phyloP scores from a whole-genome alignment of 2,329 filamentous ascomycete genomes.

The Sclerotiophoma versabilis region DNA sequence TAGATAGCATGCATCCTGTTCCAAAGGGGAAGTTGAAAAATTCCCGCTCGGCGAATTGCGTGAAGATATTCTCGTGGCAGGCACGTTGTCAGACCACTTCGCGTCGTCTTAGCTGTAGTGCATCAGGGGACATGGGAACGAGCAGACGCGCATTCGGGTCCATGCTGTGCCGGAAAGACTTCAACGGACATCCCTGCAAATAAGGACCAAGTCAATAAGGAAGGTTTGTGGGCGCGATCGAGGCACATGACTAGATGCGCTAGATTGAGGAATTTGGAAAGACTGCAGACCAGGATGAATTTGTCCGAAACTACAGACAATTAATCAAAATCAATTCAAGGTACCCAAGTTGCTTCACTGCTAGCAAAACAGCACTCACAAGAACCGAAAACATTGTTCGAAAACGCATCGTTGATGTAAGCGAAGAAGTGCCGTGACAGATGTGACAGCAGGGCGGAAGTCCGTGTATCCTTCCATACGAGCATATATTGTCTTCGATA shows the following conservation, averaged over 20 bases:
- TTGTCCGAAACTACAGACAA: neutral
- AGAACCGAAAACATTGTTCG: neutral
- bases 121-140: neutral
- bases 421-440: constrained; percentile 11
- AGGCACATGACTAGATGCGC: neutral
- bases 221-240: neutral
- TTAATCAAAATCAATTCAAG: neutral
- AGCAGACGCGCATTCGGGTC: neutral
- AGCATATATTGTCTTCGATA: neutral
- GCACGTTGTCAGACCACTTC: neutral
- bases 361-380: neutral
- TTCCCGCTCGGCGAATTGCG: neutral
- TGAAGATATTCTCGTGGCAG: constrained; percentile 6
- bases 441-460: constrained; percentile 2
- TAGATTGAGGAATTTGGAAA: neutral
- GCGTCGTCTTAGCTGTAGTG: neutral
- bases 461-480: constrained; percentile 5
- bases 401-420: neutral
- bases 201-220: neutral
- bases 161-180: neutral
- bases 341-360: neutral
- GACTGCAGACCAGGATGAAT: neutral
- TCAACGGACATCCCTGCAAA: constrained; percentile 4
- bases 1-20: too few species aligned
- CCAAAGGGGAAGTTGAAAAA: too few species aligned